Evolutionary conservation across 1,284 basidiomycete species (phyloP), one percentile per base, ranked within the genome.

Genomic region (Ceratorhiza oryzae-sativae): DNA sequence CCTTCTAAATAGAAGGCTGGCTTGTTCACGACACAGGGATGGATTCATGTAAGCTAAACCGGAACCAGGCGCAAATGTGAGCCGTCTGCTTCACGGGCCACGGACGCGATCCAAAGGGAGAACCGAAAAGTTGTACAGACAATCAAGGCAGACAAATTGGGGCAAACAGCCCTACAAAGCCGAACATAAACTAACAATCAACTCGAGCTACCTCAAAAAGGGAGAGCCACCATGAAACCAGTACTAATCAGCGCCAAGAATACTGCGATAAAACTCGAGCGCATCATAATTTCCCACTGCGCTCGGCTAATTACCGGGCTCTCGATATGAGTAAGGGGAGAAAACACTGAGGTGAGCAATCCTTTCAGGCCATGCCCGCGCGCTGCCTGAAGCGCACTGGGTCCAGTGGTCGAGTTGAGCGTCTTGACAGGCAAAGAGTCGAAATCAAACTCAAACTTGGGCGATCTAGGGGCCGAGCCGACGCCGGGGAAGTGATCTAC

Each of bases 271-370:
- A n/a, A 39, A 34, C 10, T 45, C 25, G 65, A 55, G 23, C 65
- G 65, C 39, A 68, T 46, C 1, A 68, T 23, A 42, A 68, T 41
- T 34, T 68, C 51, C 65, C 65, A 55, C 30, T 68, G 51, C n/a
- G 51, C 65, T 12, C 65, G 36, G n/a, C 51, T 56, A 3, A 68
- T 39, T 9, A 68, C 65, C 36, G 49, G 65, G 27, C 65, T 68
- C 12, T 51, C 15, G 20, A 68, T 34, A 8, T 41, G 51, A 41
- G 51, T 56, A 2, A 68, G 27, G 39, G 65, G 65, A 3, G n/a
- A 34, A 56, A 56, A 55, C 10, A 68, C 51, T 1, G 8, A 10
- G 23, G 3, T 25, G 13, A 68, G 34, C 23, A 56, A 1, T 9
- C 65, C 41, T 20, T 68, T 55, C 23, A 39, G 12, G n/a, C 62